These are phyloP conservation scores for Nicotiana tomentosiformis DNA, from an alignment of 257 asterid species.

Conservation along the genomic window DNA sequence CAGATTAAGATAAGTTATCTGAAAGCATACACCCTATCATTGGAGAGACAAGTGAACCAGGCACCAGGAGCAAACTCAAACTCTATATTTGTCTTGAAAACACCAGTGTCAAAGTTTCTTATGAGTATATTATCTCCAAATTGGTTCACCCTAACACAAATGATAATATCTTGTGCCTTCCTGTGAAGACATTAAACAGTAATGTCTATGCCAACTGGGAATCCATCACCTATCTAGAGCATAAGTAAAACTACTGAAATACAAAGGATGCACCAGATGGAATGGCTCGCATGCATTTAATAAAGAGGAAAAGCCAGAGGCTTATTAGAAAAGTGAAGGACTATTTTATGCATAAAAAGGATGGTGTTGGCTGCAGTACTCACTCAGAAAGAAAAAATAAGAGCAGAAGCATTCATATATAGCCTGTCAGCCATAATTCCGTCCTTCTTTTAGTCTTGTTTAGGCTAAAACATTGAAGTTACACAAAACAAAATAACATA, in stretches of 20 bases:
- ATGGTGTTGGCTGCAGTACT: not conserved
- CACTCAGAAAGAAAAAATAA: not conserved
- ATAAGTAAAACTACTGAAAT: not conserved
- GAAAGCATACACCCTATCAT: not conserved
- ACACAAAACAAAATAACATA: not conserved
- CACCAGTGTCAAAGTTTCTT: not conserved
- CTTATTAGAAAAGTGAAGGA: not conserved
- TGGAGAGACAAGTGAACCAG: not conserved
- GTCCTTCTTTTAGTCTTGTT: not conserved
- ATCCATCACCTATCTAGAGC: not conserved
- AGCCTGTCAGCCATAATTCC: not conserved
- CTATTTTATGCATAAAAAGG: not conserved
- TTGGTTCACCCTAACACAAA: not conserved
- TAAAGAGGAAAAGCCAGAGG: not conserved
- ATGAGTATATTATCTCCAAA: not conserved
- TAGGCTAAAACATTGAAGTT: not conserved
- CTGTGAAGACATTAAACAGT: not conserved
- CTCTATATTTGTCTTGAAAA: not conserved
- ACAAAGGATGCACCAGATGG: not conserved
- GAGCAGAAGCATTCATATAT: not conserved
- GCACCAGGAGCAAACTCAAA: not conserved
- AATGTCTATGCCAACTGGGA: not conserved
- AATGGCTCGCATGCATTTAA: not conserved
- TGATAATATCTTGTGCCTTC: not conserved
- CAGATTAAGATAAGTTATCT: not conserved